Conservation (phyloP, 2,329 filamentous ascomycete species). For the Pseudocercospora vitis region DNA sequence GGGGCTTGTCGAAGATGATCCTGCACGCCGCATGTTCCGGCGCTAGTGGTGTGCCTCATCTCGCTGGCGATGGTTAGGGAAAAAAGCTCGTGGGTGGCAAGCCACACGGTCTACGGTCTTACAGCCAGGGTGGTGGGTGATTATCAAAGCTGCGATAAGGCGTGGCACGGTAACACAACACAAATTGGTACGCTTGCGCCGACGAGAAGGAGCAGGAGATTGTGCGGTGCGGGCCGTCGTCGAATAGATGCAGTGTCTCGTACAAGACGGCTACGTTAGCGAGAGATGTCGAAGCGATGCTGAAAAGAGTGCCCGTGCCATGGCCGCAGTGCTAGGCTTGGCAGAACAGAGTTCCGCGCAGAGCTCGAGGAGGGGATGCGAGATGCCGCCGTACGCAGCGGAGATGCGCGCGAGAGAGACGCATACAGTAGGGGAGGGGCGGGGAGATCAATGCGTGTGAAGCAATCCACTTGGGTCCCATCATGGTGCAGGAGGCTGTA, state of each 20-base stretch:
- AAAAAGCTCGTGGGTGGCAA: slow-evolving; percentile 7
- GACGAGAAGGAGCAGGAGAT: slow-evolving; percentile 11
- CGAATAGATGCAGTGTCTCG: no score
- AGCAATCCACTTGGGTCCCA: slow-evolving; percentile 9
- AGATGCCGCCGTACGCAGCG: not conserved
- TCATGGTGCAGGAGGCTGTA: slow-evolving; percentile 10
- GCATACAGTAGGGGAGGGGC: no score
- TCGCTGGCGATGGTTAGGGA: slow-evolving; percentile 1
- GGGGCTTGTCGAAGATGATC: not conserved
- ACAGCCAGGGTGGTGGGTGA: slow-evolving; percentile 1
- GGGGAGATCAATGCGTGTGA: no score
- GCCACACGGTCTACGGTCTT: slow-evolving; percentile 8
- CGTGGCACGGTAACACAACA: no score
- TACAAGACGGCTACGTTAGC: not conserved
- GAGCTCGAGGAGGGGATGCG: not conserved
- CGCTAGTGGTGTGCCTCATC: slow-evolving; percentile 11
- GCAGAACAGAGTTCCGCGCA: not conserved
- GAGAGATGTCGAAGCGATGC: not conserved
- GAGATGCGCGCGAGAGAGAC: no score
- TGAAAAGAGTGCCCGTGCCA: not conserved
- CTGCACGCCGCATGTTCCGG: slow-evolving; percentile 14
- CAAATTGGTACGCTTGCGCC: slow-evolving; percentile 17
- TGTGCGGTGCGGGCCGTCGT: slow-evolving; percentile 10
- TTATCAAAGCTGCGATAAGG: slow-evolving; percentile 8
- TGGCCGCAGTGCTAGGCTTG: not conserved